phyloP scores from a whole-genome alignment of 768 basidiomycete genomes.

The Pulveroboletus sp. region DNA sequence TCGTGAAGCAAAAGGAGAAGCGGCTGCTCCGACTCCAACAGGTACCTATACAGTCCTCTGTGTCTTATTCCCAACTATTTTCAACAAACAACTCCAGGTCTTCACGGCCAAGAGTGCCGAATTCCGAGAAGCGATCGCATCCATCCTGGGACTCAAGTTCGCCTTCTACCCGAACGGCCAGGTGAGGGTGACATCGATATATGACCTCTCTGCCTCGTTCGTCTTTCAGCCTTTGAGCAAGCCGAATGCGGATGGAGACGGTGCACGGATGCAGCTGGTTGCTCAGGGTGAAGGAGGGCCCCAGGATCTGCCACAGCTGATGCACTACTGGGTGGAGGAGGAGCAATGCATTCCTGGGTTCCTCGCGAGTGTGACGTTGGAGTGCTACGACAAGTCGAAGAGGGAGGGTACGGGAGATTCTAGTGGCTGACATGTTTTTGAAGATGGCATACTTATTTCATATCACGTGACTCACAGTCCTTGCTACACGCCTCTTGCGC shows the following conservation, averaged over 20 bases:
- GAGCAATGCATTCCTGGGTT: slow-evolving; percentile 88
- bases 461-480: not conserved
- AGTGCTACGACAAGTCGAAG: slow-evolving; percentile 80
- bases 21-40: slow-evolving; percentile 74
- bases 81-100: slow-evolving; percentile 44
- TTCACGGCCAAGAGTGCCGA: slow-evolving; percentile 83
- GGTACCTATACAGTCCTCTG: slow-evolving; percentile 44
- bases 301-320: slow-evolving; percentile 65
- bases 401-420: slow-evolving; percentile 10
- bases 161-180: slow-evolving; percentile 89
- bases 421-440: not conserved
- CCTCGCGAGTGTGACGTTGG: slow-evolving; percentile 81
- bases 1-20: slow-evolving; percentile 76
- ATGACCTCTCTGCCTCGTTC: slow-evolving; percentile 82
- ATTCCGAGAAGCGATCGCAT: slow-evolving; percentile 86
- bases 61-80: not conserved
- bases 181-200: slow-evolving; percentile 86
- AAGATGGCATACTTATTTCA: not conserved
- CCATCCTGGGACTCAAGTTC: slow-evolving; percentile 87
- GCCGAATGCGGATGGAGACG: slow-evolving; percentile 33
- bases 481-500: not conserved
- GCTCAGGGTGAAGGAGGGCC: slow-evolving; percentile 72
- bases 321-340: slow-evolving; percentile 83
- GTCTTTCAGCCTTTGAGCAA: slow-evolving; percentile 67
- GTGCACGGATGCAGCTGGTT: slow-evolving; percentile 63